phyloP scores from a whole-genome alignment of 148 eudicot genomes.

The Vaccinium myrtillus region DNA sequence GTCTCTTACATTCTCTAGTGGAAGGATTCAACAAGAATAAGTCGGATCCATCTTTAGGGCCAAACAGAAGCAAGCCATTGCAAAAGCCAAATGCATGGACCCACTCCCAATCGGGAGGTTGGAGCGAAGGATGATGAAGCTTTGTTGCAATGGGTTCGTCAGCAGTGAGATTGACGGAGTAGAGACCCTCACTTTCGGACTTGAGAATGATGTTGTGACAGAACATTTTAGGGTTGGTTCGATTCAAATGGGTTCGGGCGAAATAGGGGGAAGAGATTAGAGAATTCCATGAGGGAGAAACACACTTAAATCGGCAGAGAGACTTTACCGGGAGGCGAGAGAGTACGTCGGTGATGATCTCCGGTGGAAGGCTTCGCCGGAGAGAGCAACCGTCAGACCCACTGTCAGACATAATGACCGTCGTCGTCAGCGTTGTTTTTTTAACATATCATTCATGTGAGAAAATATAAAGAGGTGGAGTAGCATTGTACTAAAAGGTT shows the following conservation, averaged over 20 bases:
- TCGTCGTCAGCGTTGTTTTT: no score
- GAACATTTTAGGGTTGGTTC: neutral
- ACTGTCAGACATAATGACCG: neutral
- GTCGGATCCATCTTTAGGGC: neutral
- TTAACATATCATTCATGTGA: no score
- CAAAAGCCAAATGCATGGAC: neutral
- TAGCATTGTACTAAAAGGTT: no score
- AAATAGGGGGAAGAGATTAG: neutral
- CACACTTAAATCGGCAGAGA: neutral
- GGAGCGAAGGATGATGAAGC: neutral
- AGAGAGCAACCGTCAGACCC: neutral
- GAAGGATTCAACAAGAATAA: neutral
- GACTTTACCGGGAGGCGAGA: neutral
- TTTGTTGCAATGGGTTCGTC: neutral
- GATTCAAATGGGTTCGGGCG: neutral
- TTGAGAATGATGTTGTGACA: neutral
- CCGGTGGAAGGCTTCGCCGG: neutral
- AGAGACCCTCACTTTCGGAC: neutral
- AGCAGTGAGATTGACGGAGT: neutral
- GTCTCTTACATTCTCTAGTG: neutral
- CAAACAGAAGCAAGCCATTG: neutral
- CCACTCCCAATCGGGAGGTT: neutral
- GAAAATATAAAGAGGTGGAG: no score
- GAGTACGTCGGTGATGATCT: neutral
- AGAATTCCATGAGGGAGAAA: neutral